Evolutionary conservation across 2,329 filamentous ascomycete species (phyloP), one percentile per base, ranked within the genome.

Genomic region (Botrytis porri): DNA sequence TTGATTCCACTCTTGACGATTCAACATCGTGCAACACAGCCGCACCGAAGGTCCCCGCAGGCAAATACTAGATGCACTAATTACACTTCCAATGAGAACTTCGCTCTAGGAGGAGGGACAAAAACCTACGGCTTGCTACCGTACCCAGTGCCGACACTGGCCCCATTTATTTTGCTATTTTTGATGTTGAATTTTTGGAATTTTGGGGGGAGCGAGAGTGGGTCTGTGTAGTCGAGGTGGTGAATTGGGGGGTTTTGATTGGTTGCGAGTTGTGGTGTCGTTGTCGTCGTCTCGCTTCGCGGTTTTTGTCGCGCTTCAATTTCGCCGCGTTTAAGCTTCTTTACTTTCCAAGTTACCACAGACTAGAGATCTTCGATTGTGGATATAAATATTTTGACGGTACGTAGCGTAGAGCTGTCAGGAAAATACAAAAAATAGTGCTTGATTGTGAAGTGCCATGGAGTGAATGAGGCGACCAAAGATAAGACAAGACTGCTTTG

Each of bases 191-290:
- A 9, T 12, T 66, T 39, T 39, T 54, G 1, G 51, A 1, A 2
- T 37, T 66, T 66, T 4, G 12, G 18, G 14, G 22, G 6, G 22
- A 10, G 5, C 1, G 77, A 81, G 9, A 12, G 73, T 78, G 57
- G 82, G 83, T 74, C 72, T 84, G 71, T 80, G 82, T 29, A 73
- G 29, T 67, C 83, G 70, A 75, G 73, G 29, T 66, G 59, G 4
- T 80, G 76, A 71, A 76, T 81, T 29, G 80, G 80, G 35, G 75
- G 79, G 54, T 78, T 79, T 2, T 39, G 25, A 29, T 66, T 54
- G 45, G 64, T 12, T 25, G 6, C 6, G 16, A 20, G 32, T 22
- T 43, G 20, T 35, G 9, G 5, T 65, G 62, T 32, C 32, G 32
- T 66, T 37, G 63, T 39, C 22, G 43, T 66, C 45, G 45, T 29